phyloP scores from a whole-genome alignment of 208 protist species.

The Trypanosoma melophagium region DNA sequence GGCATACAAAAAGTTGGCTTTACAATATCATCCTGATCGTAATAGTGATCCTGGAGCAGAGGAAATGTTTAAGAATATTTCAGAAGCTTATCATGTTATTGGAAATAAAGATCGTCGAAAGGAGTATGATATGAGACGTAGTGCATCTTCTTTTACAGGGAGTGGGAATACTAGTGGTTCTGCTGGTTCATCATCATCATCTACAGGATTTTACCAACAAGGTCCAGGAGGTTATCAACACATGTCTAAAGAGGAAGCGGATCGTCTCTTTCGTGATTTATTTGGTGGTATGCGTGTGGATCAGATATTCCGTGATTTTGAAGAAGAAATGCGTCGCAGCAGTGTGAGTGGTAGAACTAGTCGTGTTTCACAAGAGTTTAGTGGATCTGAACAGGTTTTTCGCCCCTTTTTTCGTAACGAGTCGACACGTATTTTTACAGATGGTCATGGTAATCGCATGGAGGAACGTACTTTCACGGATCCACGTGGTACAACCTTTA shows the following conservation, averaged over 20 bases:
- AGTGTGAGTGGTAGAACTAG: conserved; percentile 25
- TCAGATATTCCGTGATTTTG: conserved; percentile 82
- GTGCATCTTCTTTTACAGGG: conserved; percentile 30
- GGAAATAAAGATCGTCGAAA: conserved; percentile 70
- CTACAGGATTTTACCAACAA: conserved; percentile 16
- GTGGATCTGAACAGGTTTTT: conserved; percentile 40
- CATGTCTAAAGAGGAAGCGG: conserved; percentile 89
- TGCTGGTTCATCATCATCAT: conserved; percentile 16
- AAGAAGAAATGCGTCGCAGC: conserved; percentile 69
- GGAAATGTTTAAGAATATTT: conserved; percentile 88
- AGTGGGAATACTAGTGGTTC: conserved; percentile 6
- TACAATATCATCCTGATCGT: conserved; percentile 90
- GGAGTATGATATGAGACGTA: conserved; percentile 75
- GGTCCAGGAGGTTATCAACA: conserved; percentile 49
- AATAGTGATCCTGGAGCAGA: conserved; percentile 80
- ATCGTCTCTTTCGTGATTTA: conserved; percentile 80
- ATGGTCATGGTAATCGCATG: conserved; percentile 77
- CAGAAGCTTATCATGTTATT: conserved; percentile 82
- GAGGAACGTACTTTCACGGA: conserved; percentile 81
- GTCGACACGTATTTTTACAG: conserved; percentile 53
- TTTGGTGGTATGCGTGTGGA: conserved; percentile 87
- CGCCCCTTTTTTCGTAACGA: conserved; percentile 67
- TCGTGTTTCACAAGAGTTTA: conserved; percentile 45
- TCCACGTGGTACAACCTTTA: conserved; percentile 62
- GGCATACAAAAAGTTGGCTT: conserved; percentile 88